These are phyloP conservation scores for Tolypocladium inflatum DNA, from an alignment of 2,329 filamentous ascomycete genomes.

Conservation along the genomic window DNA sequence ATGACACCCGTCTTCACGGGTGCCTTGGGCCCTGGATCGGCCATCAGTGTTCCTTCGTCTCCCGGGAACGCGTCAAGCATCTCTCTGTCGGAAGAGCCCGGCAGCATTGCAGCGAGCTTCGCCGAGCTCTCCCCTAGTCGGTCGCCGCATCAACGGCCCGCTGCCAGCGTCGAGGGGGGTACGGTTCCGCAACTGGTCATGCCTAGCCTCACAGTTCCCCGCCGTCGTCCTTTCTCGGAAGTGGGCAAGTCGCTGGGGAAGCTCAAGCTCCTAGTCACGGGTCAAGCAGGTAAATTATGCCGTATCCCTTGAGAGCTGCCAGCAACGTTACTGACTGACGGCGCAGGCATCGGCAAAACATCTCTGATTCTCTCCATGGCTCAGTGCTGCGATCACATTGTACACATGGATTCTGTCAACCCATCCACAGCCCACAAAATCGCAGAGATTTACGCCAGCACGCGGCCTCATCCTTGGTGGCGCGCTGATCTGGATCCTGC, in stretches of 20 bases:
- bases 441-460: slow-evolving; percentile 68
- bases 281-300: slow-evolving; percentile 52
- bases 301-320: not conserved
- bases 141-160: slow-evolving; percentile 10
- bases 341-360: slow-evolving; percentile 72
- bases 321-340: not conserved
- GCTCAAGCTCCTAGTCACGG: slow-evolving; percentile 81
- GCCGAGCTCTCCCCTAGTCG: slow-evolving; percentile 9
- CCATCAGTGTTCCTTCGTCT: slow-evolving; percentile 41
- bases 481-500: slow-evolving; percentile 69
- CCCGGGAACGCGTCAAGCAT: slow-evolving; percentile 39
- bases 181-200: slow-evolving; percentile 78
- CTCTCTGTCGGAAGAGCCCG: slow-evolving; percentile 24
- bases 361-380: slow-evolving; percentile 83
- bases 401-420: slow-evolving; percentile 70
- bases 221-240: slow-evolving; percentile 81
- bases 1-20: slow-evolving; percentile 16
- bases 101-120: slow-evolving; percentile 13
- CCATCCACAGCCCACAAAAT: slow-evolving; percentile 26
- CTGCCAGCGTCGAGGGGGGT: not conserved
- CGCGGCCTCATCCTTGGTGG: slow-evolving; percentile 80
- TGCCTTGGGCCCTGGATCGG: slow-evolving; percentile 17
- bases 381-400: slow-evolving; percentile 81
- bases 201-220: slow-evolving; percentile 90
- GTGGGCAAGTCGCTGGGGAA: slow-evolving; percentile 74